phyloP scores from a whole-genome alignment of 176 grass and related monocot genomes.

The Elaeis guineensis region DNA sequence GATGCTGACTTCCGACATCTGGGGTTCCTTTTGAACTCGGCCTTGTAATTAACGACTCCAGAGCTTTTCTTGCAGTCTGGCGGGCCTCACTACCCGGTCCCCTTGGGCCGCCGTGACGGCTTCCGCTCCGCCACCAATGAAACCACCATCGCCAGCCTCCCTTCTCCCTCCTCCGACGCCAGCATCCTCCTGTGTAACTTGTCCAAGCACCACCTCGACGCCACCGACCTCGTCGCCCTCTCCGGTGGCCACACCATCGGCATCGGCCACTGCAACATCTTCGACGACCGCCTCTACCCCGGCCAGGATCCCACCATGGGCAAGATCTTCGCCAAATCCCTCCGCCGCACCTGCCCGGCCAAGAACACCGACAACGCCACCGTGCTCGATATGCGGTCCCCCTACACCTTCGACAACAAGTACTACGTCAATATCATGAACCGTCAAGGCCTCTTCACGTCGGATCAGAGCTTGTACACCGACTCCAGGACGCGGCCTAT shows the following conservation, averaged over 20 bases:
- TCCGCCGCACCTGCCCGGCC: slow-evolving; percentile 31
- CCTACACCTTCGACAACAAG: slow-evolving; percentile 29
- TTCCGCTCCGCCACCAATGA: neutral
- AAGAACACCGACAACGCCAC: slow-evolving; percentile 8
- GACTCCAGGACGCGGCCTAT: slow-evolving; percentile 12
- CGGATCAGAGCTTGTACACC: slow-evolving; percentile 39
- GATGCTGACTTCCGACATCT: no score
- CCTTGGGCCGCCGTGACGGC: slow-evolving; percentile 45
- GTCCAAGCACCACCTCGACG: slow-evolving; percentile 22
- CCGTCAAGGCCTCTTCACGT: slow-evolving; percentile 28
- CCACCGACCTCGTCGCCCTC: slow-evolving; percentile 19
- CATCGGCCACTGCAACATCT: slow-evolving; percentile 2
- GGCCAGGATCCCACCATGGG: slow-evolving; percentile 20
- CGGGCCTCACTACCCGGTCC: slow-evolving; percentile 36
- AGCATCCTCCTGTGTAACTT: slow-evolving; percentile 17
- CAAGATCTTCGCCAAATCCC: slow-evolving; percentile 10
- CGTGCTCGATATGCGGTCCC: slow-evolving; percentile 3
- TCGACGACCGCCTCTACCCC: slow-evolving; percentile 6
- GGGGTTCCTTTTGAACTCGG: no score
- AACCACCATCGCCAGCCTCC: slow-evolving; percentile 19
- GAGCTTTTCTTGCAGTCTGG: neutral
- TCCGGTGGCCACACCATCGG: slow-evolving; percentile 13
- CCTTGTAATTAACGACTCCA: no score
- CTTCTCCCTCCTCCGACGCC: slow-evolving; percentile 4
- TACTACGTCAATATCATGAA: slow-evolving; percentile 34